Evolutionary conservation across 257 asterid species (phyloP).

Genomic region (Phtheirospermum japonicum): DNA sequence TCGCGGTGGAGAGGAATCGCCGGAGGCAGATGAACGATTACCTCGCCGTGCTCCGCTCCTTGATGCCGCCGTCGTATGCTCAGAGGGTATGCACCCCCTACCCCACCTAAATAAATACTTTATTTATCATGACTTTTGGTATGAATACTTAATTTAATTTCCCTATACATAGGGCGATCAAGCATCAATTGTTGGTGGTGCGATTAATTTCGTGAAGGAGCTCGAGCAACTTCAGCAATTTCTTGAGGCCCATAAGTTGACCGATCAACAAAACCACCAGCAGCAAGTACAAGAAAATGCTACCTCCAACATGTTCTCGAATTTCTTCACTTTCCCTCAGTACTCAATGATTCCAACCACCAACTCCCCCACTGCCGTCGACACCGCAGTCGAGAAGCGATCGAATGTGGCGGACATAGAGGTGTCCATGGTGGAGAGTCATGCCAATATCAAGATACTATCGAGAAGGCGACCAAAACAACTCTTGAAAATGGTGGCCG

Average conservation of each 20-base stretch:
- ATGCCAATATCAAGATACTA: constrained; percentile 54
- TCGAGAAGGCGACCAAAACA: constrained; percentile 46
- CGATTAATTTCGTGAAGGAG: constrained; percentile 60
- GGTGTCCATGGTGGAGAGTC: constrained; percentile 60
- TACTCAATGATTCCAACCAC: constrained; percentile 31
- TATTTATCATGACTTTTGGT: too few relatives aligned
- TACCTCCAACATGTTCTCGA: constrained; percentile 25
- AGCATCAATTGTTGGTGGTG: constrained; percentile 77
- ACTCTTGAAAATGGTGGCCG: constrained; percentile 46
- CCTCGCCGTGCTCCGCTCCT: constrained; percentile 63
- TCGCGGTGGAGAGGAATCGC: constrained; percentile 86
- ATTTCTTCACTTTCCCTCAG: constrained; percentile 38
- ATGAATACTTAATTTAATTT: neutral
- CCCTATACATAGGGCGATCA: constrained; percentile 53
- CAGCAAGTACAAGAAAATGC: neutral
- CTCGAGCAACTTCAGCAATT: constrained; percentile 57
- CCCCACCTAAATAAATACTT: too few relatives aligned
- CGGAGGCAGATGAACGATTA: constrained; percentile 77
- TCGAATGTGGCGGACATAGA: constrained; percentile 53
- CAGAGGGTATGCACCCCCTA: constrained; percentile 49
- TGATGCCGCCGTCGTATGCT: constrained; percentile 79
- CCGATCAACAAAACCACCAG: neutral
- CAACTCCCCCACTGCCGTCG: neutral
- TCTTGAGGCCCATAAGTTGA: constrained; percentile 42
- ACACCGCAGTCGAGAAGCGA: constrained; percentile 25